These are phyloP conservation scores for Paecilomyces fulvus DNA, from an alignment of 2,329 filamentous ascomycete genomes.

Conservation along the genomic window DNA sequence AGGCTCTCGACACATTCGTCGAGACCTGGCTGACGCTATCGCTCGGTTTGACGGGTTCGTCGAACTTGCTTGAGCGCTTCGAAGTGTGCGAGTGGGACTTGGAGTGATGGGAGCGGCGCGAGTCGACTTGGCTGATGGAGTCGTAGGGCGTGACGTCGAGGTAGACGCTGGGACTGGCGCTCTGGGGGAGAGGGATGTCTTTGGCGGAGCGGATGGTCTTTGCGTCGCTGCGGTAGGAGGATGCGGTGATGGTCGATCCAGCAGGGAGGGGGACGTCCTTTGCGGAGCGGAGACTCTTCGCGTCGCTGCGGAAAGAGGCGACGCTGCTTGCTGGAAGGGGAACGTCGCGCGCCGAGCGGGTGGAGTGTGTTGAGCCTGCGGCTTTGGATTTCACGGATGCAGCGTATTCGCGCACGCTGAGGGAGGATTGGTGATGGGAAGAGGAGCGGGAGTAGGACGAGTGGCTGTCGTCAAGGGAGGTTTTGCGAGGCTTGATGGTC, in stretches of 20 bases:
- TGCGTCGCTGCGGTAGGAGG: conserved; percentile 16
- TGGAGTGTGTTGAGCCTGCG: conserved; percentile 19
- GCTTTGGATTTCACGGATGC: conserved; percentile 11
- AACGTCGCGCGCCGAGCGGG: conserved; percentile 27
- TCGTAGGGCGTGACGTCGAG: conserved; percentile 61
- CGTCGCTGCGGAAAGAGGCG: conserved; percentile 16
- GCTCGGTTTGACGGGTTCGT: conserved; percentile 28
- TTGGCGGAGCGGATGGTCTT: conserved; percentile 8
- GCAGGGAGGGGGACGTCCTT: conserved; percentile 22
- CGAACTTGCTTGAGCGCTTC: conserved; percentile 26
- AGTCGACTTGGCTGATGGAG: conserved; percentile 61
- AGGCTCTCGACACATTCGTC: conserved; percentile 15
- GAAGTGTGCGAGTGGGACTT: conserved; percentile 12
- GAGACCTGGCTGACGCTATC: conserved; percentile 35
- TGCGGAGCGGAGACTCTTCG: conserved; percentile 7
- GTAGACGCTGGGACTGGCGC: conserved; percentile 15
- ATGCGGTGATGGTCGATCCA: conserved; percentile 18
- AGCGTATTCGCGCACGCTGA: background rate
- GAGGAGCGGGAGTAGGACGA: conserved; percentile 1
- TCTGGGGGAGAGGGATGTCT: conserved; percentile 24
- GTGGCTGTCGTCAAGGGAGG: background rate
- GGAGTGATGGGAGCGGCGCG: conserved; percentile 15
- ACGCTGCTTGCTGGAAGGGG: conserved; percentile 20
- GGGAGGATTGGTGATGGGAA: conserved; percentile 3
- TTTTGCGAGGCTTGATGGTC: conserved; percentile 23